Base-by-base conservation (phyloP, 768 basidiomycete genomes). In the Phylloporus rhodoxanthus region DNA sequence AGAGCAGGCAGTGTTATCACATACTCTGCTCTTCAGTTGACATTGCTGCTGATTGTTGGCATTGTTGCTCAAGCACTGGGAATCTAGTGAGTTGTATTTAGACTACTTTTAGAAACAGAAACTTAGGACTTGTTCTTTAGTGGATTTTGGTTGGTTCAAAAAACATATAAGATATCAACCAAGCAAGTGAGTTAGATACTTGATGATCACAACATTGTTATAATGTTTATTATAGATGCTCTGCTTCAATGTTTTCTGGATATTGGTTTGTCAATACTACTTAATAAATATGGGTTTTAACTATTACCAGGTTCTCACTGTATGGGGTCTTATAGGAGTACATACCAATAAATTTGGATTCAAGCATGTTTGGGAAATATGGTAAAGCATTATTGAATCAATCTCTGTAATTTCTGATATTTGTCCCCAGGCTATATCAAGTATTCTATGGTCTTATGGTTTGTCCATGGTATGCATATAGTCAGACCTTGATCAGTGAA, bases 341-440 rank as follows among this genome's bases (percentile, higher is more conserved):
- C 82, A 82, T 56, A 85, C 85, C 14, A 64, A 79, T 57, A 81
- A 77, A 39, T 83, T 91, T 58, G 87, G 86, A 11, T 89, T 88
- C 70, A 86, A 91, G 65, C 83, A 89, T 59, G 78, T 82, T 51
- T 89, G 87, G 86, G 87, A 89, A 63, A 79, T 86, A 26, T 86
- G 85, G 82, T 81, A 5, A 55, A 67, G 13, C 21, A 6, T 48
- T 9, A 19, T 33, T 43, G 4, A 28, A 17, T 32, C 8, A 26
- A 23, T 48, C 1, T 5, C 17, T 26, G 8, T 9, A 15, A 5
- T 41, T 40, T 43, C 44, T 41, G 26, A 47, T 33, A 3, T 8
- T 43, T 33, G 19, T 40, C 1, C 32, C 1, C 48, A 85, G 84
- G 84, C 53, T 79, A 26, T 86, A 84, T 58, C 84, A 85, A 57